phyloP scores from a whole-genome alignment of 192 early-diverging fungal species.

The Entomortierella beljakovae region DNA sequence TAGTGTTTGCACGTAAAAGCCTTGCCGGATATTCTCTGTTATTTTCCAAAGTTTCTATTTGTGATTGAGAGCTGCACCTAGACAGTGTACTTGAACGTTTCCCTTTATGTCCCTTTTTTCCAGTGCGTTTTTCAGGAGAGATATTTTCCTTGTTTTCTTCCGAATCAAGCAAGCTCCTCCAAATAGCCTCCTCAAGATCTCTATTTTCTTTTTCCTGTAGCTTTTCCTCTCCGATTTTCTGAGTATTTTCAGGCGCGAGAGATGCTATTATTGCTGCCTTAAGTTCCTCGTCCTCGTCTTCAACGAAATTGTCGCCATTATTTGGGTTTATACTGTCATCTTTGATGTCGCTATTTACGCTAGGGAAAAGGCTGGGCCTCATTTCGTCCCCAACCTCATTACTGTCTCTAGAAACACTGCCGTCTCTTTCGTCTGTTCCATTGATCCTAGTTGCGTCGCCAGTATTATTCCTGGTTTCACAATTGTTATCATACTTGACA shows the following conservation, averaged over 20 bases:
- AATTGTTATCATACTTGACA: not conserved
- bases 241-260: not conserved
- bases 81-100: not conserved
- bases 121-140: conserved; percentile 9
- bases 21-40: not conserved
- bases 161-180: conserved; percentile 17
- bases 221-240: conserved; percentile 1
- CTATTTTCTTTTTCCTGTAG: conserved; percentile 23
- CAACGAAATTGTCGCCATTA: not conserved
- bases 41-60: not conserved
- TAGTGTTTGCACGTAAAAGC: conserved; percentile 13
- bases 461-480: not conserved
- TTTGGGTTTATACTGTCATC: not conserved
- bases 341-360: not conserved
- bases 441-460: too few relatives aligned
- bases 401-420: too few relatives aligned
- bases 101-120: conserved; percentile 14
- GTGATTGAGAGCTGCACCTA: conserved; percentile 16
- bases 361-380: too few relatives aligned
- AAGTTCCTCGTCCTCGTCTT: conserved; percentile 23
- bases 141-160: conserved; percentile 47
- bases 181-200: conserved; percentile 25
- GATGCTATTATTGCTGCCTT: conserved; percentile 30
- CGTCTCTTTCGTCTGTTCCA: too few relatives aligned
- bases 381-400: too few relatives aligned